Evolutionary conservation across 805 yeast genomes (phyloP).

Genomic region (Lipomyces starkeyi): DNA sequence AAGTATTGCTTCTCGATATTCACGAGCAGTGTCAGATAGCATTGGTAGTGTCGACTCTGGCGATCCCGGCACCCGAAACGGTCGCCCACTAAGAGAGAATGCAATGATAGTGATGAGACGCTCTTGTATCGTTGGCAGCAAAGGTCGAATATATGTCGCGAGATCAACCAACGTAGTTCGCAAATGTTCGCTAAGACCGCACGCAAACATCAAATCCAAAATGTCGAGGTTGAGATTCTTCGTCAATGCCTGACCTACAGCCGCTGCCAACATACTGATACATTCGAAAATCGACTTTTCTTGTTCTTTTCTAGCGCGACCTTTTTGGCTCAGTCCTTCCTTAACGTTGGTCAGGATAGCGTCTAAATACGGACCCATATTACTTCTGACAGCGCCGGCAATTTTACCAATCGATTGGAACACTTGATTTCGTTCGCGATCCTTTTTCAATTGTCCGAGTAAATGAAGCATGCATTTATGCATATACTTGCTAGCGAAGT

Average conservation of each 20-base stretch:
- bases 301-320: conserved; percentile 67
- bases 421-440: conserved; percentile 76
- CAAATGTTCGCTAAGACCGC: conserved; percentile 84
- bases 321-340: conserved; percentile 72
- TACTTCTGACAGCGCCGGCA: conserved; percentile 75
- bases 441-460: conserved; percentile 75
- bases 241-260: conserved; percentile 92
- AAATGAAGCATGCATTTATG: conserved; percentile 80
- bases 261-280: conserved; percentile 80
- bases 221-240: conserved; percentile 85
- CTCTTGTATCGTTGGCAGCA: conserved; percentile 73
- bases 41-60: conserved; percentile 61
- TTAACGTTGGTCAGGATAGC: conserved; percentile 82
- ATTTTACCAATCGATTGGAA: conserved; percentile 84
- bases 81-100: conserved; percentile 77
- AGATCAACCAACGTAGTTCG: conserved; percentile 73
- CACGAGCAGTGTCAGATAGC: conserved; percentile 63
- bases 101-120: conserved; percentile 74
- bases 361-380: conserved; percentile 85
- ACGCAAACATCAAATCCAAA: conserved; percentile 75
- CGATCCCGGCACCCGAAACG: conserved; percentile 83
- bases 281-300: conserved; percentile 90
- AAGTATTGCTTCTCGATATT: conserved; percentile 76
- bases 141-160: conserved; percentile 75
- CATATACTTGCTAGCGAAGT: conserved; percentile 79